phyloP scores from a whole-genome alignment of 805 yeast species.

The Ogataea nitratoaversa region DNA sequence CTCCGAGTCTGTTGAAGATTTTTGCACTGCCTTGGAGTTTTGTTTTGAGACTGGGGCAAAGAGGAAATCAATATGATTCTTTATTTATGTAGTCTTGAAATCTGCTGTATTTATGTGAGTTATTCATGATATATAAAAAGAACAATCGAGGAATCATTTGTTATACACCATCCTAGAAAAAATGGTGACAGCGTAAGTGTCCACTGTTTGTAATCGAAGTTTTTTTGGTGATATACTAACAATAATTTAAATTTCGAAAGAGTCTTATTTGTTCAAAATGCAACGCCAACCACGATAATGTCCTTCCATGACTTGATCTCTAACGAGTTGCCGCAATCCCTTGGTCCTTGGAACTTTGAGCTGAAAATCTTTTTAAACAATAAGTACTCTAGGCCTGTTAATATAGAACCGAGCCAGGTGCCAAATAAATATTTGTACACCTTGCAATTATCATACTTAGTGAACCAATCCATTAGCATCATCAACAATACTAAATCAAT shows the following conservation, averaged over 20 bases:
- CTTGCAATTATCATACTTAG: conserved; percentile 45
- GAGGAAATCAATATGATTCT: no score
- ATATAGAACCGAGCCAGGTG: conserved; percentile 32
- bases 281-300: conserved; percentile 57
- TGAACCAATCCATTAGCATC: conserved; percentile 43
- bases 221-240: conserved; percentile 1
- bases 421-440: conserved; percentile 46
- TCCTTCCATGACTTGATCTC: conserved; percentile 68
- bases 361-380: conserved; percentile 66
- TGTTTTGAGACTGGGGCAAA: no score
- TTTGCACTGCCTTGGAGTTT: no score
- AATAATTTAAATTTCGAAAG: conserved; percentile 17
- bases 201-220: background rate
- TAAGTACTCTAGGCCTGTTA: conserved; percentile 42
- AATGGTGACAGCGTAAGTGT: conserved; percentile 35
- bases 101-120: no score
- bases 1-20: no score
- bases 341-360: conserved; percentile 67
- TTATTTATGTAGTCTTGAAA: no score
- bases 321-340: conserved; percentile 56
- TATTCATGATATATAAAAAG: no score
- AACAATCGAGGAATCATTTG: no score
- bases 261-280: conserved; percentile 38
- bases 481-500: conserved; percentile 40
- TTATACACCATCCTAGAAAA: no score